Base-by-base conservation (phyloP, 176 grass and related monocot species). In the Avena insularis region DNA sequence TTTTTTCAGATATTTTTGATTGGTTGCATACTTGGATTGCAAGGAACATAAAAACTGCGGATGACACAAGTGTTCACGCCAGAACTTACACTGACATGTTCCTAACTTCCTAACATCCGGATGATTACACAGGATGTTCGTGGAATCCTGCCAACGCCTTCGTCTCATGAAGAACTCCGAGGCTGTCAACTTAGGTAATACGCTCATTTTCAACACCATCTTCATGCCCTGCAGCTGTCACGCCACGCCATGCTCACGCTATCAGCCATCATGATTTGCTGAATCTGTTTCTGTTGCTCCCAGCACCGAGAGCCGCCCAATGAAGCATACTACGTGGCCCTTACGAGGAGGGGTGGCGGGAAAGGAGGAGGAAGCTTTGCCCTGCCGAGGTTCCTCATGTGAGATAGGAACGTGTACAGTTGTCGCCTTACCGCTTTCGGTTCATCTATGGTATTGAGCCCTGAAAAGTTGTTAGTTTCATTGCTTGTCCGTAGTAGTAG, bases 121-220 rank as follows among this genome's bases (percentile, higher is more conserved):
- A 36, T 82, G 21, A 36, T 31, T 85, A 38, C 72, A 68, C 61
- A 89, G 94, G 88, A 94, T 97, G 94, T 97, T 97, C 70, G 90
- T 94, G 23, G 94, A 97, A 54, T 83, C 92, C 60, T 97, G 94
- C 71, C 92, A 92, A 38, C 94, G 94, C 77, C 56, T 97, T 61
- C 94, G 94, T 79, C 88, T 97, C 31, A 97, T 97, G 94, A 97
- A 97, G 80, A 89, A 88, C 78, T 97, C 92, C 4, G 92, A 97
- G 86, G 94, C 92, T 19, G 89, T 92, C 64, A 90, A 97, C 84
- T 82, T 94, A 80, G 94, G 94, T 97, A 87, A 87, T 15, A 31
- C 70, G 47, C 8, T 73, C 19, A 8, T 83, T 78, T 78, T 71
- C 25, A 29, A 79, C 43, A 20, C 7, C 62, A 12, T 6, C 33